phyloP scores from a whole-genome alignment of 1,284 basidiomycete species.

The Leccinum griseonigrum region DNA sequence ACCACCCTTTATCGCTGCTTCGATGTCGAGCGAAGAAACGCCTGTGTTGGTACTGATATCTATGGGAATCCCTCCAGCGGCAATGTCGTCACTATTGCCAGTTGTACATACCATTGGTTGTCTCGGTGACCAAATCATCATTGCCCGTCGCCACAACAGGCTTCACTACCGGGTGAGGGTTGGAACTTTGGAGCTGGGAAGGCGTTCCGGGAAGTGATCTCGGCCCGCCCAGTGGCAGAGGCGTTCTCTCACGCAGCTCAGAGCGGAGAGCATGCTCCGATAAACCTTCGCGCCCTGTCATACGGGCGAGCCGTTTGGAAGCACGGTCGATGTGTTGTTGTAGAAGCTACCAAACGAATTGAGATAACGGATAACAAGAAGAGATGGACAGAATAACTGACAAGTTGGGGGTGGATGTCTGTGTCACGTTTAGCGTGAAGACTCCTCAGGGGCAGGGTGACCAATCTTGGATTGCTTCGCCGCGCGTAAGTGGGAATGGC shows the following conservation, averaged over 20 bases:
- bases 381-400: conserved; percentile 36
- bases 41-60: conserved; percentile 27
- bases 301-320: conserved; percentile 62
- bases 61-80: conserved; percentile 4
- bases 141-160: conserved; percentile 6
- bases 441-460: conserved; percentile 31
- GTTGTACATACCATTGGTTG: conserved; percentile 4
- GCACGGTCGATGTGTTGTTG: conserved; percentile 73
- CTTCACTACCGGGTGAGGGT: neutral
- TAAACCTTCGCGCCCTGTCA: conserved; percentile 58
- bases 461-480: conserved; percentile 16
- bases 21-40: conserved; percentile 38
- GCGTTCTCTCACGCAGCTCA: conserved; percentile 55
- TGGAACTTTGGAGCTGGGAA: conserved; percentile 5
- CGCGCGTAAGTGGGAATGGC: conserved; percentile 20
- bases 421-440: conserved; percentile 12
- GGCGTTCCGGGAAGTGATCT: conserved; percentile 14
- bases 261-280: conserved; percentile 47
- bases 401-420: conserved; percentile 61
- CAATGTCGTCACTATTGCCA: conserved; percentile 11
- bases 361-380: neutral
- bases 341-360: conserved; percentile 43
- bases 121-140: neutral
- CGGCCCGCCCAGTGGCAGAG: conserved; percentile 35
- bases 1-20: conserved; percentile 38